A percentile compares a stretch with the other conserved stretches of the same genome.
phyloP scores from a whole-genome alignment of 352 stramenopile genomes.

The Globisporangium canariense region DNA sequence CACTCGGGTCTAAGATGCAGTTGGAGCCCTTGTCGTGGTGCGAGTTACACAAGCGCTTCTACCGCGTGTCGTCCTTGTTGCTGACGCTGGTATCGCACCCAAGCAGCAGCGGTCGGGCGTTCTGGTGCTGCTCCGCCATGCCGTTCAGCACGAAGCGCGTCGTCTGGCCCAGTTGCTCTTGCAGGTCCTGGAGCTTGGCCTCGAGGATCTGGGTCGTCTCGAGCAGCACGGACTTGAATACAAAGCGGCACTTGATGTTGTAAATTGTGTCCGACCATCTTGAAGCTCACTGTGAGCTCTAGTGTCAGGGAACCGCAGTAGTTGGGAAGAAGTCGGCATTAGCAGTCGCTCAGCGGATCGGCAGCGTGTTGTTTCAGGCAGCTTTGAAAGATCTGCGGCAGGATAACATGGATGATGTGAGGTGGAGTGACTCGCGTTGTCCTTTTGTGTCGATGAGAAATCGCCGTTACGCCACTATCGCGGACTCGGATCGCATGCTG shows the following conservation, averaged over 20 bases:
- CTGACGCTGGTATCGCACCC: no score
- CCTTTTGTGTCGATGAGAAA: neutral
- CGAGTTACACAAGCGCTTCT: no score
- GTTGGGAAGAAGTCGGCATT: neutral
- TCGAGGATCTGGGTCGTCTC: conserved; percentile 3
- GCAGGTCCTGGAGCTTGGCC: neutral
- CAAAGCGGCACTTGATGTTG: neutral
- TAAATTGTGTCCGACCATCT: neutral
- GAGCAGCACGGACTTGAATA: neutral
- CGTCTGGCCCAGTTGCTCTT: neutral
- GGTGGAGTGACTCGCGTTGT: neutral
- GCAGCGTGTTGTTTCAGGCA: neutral
- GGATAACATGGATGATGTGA: neutral
- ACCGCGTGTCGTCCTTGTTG: no score
- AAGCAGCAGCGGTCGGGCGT: no score
- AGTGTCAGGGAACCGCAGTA: neutral
- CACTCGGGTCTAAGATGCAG: no score
- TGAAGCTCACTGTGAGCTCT: neutral
- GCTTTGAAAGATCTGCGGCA: neutral
- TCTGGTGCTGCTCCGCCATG: neutral
- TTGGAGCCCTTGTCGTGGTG: no score
- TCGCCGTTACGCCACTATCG: no score
- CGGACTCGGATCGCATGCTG: no score
- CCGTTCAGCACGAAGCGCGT: neutral
- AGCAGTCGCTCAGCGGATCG: neutral